A percentile compares a stretch with the other conserved stretches of the same genome.
Evolutionary conservation across 371 early-diverging fungal genomes (phyloP).

Genomic region (Quaeritorhiza haematococci): DNA sequence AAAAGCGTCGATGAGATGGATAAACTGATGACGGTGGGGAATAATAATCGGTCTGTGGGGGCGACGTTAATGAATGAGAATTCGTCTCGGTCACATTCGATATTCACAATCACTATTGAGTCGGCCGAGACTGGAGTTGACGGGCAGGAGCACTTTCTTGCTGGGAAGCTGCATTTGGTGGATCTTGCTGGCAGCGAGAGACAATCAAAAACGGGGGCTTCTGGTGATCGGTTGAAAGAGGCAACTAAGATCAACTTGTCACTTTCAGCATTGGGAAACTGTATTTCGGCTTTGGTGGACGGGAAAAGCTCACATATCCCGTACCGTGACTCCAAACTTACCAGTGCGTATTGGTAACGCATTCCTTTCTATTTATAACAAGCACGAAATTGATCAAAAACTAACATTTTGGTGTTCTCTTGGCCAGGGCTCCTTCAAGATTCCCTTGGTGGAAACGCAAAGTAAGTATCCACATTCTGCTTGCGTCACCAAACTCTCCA

Average conservation of each 20-base stretch:
- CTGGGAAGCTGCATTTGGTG: constrained; percentile 71
- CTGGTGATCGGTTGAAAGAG: constrained; percentile 83
- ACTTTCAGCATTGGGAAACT: constrained; percentile 91
- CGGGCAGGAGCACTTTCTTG: constrained; percentile 34
- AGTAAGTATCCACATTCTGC: constrained; percentile 13
- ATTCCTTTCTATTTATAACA: neutral
- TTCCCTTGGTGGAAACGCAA: constrained; percentile 55
- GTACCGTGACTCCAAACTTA: constrained; percentile 88
- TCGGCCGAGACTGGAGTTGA: constrained; percentile 27
- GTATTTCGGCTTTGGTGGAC: constrained; percentile 84
- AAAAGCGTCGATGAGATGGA: constrained; percentile 54
- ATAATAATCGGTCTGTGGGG: constrained; percentile 54
- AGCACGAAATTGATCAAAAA: neutral
- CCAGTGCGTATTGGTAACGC: constrained; percentile 19
- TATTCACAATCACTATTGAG: constrained; percentile 61
- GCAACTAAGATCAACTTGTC: constrained; percentile 92
- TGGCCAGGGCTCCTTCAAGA: constrained; percentile 71
- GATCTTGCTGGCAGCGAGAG: constrained; percentile 97
- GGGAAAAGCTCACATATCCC: constrained; percentile 77
- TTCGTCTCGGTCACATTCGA: constrained; percentile 61
- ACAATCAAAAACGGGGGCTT: constrained; percentile 69
- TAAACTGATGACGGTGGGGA: constrained; percentile 47
- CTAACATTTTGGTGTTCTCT: neutral
- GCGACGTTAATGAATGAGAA: constrained; percentile 60
- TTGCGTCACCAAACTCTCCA: neutral